These are phyloP conservation scores for Huntiella abstrusa DNA, from an alignment of 2,329 filamentous ascomycete species.

Conservation along the genomic window DNA sequence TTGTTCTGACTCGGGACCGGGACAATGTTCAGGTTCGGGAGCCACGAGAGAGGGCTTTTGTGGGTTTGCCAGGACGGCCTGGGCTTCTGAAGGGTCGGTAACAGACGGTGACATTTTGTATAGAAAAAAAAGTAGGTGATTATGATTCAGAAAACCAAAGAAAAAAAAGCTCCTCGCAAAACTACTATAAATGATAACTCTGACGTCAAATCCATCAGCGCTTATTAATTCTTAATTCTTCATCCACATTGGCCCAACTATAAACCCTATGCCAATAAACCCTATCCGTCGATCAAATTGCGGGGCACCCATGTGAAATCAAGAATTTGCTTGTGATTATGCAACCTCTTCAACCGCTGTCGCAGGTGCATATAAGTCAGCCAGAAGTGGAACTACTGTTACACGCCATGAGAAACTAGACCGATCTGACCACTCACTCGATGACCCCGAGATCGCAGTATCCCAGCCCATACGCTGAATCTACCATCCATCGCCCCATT, in stretches of 20 bases:
- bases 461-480: no score
- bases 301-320: no score
- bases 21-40: slow-evolving; percentile 91
- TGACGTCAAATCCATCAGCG: not conserved
- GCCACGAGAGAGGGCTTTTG: slow-evolving; percentile 71
- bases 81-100: slow-evolving; percentile 41
- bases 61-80: slow-evolving; percentile 56
- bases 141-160: not conserved
- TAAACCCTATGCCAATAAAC: not conserved
- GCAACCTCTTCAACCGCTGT: no score
- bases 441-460: no score
- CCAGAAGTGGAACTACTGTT: no score
- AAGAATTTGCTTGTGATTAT: no score
- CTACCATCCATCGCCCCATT: no score
- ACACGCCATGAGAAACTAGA: no score
- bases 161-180: not conserved
- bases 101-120: slow-evolving; percentile 58
- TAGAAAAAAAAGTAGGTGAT: not conserved
- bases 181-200: not conserved
- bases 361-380: no score
- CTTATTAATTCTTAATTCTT: slow-evolving; percentile 1
- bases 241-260: not conserved
- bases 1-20: slow-evolving; percentile 63
- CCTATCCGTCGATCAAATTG: not conserved
- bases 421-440: no score